phyloP scores from a whole-genome alignment of 2,329 filamentous ascomycete genomes.

The Coniochaeta ligniaria region DNA sequence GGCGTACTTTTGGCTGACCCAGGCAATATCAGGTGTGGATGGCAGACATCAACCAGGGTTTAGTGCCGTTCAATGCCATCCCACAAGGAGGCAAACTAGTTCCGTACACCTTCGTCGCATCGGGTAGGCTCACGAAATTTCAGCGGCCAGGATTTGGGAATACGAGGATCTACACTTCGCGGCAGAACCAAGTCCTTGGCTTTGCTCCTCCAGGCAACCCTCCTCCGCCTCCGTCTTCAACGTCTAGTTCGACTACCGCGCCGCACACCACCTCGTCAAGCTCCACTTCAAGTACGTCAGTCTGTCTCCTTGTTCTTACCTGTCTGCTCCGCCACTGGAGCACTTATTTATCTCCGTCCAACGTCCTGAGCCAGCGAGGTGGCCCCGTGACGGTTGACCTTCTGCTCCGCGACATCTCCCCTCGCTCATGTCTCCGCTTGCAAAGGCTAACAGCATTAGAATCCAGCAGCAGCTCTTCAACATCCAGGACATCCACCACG shows the following conservation, averaged over 20 bases:
- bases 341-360: too few relatives aligned
- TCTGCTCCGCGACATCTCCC: too few relatives aligned
- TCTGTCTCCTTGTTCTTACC: too few relatives aligned
- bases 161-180: constrained; percentile 17
- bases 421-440: too few relatives aligned
- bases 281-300: not conserved
- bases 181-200: not conserved
- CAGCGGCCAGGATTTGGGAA: constrained; percentile 29
- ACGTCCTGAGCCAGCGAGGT: too few relatives aligned
- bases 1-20: too few relatives aligned
- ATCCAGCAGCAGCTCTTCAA: not conserved
- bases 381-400: too few relatives aligned
- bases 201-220: not conserved
- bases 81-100: constrained; percentile 19
- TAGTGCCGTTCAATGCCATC: constrained; percentile 29
- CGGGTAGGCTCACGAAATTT: constrained; percentile 26
- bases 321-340: too few relatives aligned
- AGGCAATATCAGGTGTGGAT: constrained; percentile 18
- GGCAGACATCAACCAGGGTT: constrained; percentile 24
- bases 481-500: not conserved
- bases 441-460: too few relatives aligned
- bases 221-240: not conserved
- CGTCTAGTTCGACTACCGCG: not conserved
- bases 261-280: not conserved
- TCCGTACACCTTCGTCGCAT: not conserved